Evolutionary conservation across 441 rosid species (phyloP), one percentile per base, ranked within the genome.

Genomic region (Dalechampia spathulata): DNA sequence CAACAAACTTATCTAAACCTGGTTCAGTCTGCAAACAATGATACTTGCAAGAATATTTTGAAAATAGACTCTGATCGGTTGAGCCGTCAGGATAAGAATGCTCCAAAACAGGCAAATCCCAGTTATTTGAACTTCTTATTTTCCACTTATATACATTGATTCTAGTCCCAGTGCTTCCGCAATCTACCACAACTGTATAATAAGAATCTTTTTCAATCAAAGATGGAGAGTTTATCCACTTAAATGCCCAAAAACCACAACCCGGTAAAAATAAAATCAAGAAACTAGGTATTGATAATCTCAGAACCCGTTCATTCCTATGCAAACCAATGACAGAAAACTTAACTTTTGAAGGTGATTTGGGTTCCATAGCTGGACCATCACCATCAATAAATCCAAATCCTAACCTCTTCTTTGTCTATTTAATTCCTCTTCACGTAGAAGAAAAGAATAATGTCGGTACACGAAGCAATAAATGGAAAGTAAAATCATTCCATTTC

Each of bases 1-100:
- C 78, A 30, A 75, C 54, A 57, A 73, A 68, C 62, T 77, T 76
- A 70, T 81, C 83, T 41, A 78, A 73, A 58, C 87, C 83, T 1
- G 87, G 90, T 65, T 81, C 74, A 3, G 81, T 81, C 63, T 77
- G 83, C 78, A 83, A 46, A 65, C 85, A 78, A 58, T 78, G 87
- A 71, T 78, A 81, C 64, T 63, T 68, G 38, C 87, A 81, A 56
- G 74, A 67, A 53, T 52, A 38, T 32, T 36, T 39, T 19, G 60
- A 37, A n/a, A n/a, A n/a, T 34, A 46, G 32, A 59, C 52, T 64
- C 57, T 14, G 17, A 14, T 23, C 41, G 55, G 49, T 66, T 40
- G 62, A 71, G 66, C 60, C 32, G 13, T 72, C 81, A 0, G 81
- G 71, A 62, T 61, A 77, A 42, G 78, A 70, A 52, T 66, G 64